Base-by-base conservation (phyloP, 1,284 basidiomycete species). In the Wallemia ichthyophaga region DNA sequence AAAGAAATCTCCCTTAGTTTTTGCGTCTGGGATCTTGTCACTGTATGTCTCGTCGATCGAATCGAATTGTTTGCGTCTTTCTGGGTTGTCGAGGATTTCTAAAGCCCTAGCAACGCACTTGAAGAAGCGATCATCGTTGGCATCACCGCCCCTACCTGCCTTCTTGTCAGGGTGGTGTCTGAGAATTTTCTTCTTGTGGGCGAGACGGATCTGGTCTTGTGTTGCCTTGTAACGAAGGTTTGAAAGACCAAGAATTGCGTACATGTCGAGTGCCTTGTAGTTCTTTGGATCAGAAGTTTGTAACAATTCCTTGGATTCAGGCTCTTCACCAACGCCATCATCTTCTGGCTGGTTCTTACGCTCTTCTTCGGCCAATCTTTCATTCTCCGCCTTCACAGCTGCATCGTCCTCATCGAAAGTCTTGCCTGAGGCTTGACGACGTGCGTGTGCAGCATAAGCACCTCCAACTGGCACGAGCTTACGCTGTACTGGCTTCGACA, bases 231-330 rank as follows among this genome's bases (percentile, higher is more conserved):
- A 88, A 61, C 92, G 78, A 61, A 95, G 75, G 67, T 83, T 80
- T 25, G 88, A 92, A 2, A 98, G 78, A 66, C 92, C 92, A 59
- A 96, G 81, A 31, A 96, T 86, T 61, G 85, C 85, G 69, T 96
- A 96, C 70, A 96, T 87, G 70, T 98, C 92, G 78, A 96, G 94
- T 78, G 89, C 87, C 77, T 98, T 98, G 92, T 92, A 98, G 70
- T 95, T 89, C 71, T 95, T 96, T 19, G 92, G 86, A 74, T 98
- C 94, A 21, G 81, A 73, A 31, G 28, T 17, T 27, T 73, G 70
- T 56, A 92, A 72, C 58, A 91, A 67, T 25, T 82, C 81, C 11
- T 75, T 73, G 31, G 76, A 72, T 73, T 98, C 94, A 62, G 81
- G 74, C 72, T 98, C 94, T 62, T 92, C 85, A 2, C 89, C 89